Conservation (phyloP, 257 asterid species). For the Gentiana dahurica region DNA sequence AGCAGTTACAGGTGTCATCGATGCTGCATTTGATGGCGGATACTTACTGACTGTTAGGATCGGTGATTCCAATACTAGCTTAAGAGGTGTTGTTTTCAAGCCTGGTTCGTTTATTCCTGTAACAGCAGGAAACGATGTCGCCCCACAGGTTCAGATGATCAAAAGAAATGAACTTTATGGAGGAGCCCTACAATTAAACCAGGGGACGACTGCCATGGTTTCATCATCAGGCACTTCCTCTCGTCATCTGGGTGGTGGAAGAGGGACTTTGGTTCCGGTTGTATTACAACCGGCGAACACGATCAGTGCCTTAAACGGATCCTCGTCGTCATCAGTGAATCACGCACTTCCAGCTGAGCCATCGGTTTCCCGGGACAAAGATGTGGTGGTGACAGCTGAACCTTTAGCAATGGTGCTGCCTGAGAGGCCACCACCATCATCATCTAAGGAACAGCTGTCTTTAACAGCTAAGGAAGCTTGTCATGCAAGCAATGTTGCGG, state of each 20-base stretch:
- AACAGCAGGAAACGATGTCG: conserved; percentile 69
- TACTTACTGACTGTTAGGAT: conserved; percentile 63
- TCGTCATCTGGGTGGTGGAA: conserved; percentile 25
- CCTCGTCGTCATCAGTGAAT: conserved; percentile 8
- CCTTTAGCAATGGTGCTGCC: conserved; percentile 63
- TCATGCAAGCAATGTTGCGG: conserved; percentile 14
- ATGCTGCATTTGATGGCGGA: conserved; percentile 85
- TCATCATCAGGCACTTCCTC: conserved; percentile 27
- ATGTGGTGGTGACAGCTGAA: conserved; percentile 51
- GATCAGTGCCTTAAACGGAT: conserved; percentile 24
- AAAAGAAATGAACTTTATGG: conserved; percentile 33
- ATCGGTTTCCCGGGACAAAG: conserved; percentile 36
- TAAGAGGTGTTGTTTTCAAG: conserved; percentile 80
- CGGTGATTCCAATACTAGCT: conserved; percentile 47
- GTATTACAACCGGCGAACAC: conserved; percentile 34
- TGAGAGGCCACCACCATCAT: conserved; percentile 23
- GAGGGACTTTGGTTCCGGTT: conserved; percentile 58
- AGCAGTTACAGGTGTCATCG: conserved; percentile 74
- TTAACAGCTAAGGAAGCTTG: conserved; percentile 20
- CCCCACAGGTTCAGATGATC: conserved; percentile 71
- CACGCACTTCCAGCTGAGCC: conserved; percentile 16
- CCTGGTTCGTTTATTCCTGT: conserved; percentile 72
- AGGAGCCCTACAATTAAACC: conserved; percentile 8
- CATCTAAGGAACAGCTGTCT: conserved; percentile 12
- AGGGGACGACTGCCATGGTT: conserved; percentile 13